These are phyloP conservation scores for Alectoria sarmentosa DNA, from an alignment of 495 filamentous ascomycete genomes.

Conservation along the genomic window DNA sequence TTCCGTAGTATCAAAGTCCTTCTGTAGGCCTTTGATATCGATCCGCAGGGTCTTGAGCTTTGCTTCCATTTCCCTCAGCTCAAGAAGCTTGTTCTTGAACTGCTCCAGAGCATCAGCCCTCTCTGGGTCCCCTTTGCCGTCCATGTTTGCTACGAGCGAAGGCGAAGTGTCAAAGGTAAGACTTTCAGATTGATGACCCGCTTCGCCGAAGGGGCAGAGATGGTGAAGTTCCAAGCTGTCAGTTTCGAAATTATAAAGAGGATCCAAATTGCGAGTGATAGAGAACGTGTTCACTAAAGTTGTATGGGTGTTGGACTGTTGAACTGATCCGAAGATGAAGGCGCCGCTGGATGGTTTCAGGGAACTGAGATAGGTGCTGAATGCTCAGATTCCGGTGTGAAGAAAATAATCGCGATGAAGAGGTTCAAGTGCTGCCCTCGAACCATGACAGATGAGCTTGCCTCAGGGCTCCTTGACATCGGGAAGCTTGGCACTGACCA, in stretches of 20 bases:
- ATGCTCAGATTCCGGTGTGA: no score
- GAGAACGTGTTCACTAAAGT: neutral
- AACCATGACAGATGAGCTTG: no score
- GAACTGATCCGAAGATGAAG: no score
- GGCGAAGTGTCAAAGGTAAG: neutral
- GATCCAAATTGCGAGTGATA: no score
- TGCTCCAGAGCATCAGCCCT: conserved; percentile 75
- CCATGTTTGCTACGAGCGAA: conserved; percentile 32
- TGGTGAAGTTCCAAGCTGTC: neutral
- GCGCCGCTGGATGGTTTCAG: no score
- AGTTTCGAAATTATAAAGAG: neutral
- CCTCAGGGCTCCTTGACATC: neutral
- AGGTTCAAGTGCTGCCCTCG: no score
- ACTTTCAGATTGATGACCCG: neutral
- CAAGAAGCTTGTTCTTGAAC: conserved; percentile 88
- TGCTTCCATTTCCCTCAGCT: conserved; percentile 96
- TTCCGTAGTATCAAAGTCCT: conserved; percentile 93
- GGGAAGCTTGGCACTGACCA: neutral
- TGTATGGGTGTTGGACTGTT: neutral
- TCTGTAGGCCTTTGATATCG: conserved; percentile 92
- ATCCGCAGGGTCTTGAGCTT: conserved; percentile 87
- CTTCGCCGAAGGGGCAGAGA: neutral
- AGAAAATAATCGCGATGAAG: no score
- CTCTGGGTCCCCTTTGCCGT: conserved; percentile 53
- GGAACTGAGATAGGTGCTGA: no score